A percentile compares a stretch with the other conserved stretches of the same genome.
phyloP scores from a whole-genome alignment of 208 protist genomes.

The Endotrypanum monterogeii region DNA sequence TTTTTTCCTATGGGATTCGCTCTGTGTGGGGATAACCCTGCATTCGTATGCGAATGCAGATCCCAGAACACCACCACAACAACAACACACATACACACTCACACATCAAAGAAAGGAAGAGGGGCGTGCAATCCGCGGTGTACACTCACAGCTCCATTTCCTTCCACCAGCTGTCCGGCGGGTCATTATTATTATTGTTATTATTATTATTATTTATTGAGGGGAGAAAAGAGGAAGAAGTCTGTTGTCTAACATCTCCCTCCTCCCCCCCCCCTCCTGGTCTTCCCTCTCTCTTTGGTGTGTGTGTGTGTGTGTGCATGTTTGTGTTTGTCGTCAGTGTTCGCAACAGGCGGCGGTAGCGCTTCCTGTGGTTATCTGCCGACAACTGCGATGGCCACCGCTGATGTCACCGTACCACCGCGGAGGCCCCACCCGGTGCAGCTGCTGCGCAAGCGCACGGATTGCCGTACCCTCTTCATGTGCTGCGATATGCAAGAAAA shows the following conservation, averaged over 20 bases:
- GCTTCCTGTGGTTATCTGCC: background rate
- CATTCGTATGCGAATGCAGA: too few species aligned
- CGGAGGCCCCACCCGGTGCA: background rate
- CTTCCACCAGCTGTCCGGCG: too few species aligned
- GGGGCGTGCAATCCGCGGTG: background rate
- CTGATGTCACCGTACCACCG: constrained; percentile 18
- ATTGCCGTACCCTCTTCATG: constrained; percentile 66
- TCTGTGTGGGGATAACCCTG: too few species aligned
- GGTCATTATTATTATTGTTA: too few species aligned
- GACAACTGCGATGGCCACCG: background rate
- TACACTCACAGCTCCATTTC: too few species aligned
- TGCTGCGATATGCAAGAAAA: constrained; percentile 87
- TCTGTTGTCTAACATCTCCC: background rate
- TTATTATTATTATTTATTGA: too few species aligned
- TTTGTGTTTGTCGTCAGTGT: background rate
- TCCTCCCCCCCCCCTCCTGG: background rate
- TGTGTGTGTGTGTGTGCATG: too few species aligned
- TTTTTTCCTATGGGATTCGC: too few species aligned
- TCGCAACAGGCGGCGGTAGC: background rate
- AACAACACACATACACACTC: constrained; percentile 1
- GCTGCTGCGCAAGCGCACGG: constrained; percentile 5
- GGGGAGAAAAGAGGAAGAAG: too few species aligned
- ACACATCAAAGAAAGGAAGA: too few species aligned
- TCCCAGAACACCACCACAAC: background rate
- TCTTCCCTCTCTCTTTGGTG: too few species aligned